phyloP scores from a whole-genome alignment of 2,329 filamentous ascomycete species.

The Ceratocystiopsis brevicomis region DNA sequence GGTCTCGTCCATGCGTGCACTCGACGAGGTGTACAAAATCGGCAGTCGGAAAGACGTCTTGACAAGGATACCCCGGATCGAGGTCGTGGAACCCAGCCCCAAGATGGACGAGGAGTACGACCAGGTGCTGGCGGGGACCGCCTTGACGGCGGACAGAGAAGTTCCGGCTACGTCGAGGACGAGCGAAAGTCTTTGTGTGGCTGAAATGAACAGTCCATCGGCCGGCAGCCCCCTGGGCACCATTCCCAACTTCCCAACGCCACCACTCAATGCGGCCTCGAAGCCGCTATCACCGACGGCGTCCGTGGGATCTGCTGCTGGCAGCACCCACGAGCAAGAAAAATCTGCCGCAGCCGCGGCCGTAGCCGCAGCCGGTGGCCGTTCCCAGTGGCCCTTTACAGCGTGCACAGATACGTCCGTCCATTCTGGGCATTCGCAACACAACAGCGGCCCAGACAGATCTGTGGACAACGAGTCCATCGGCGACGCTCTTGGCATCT shows the following conservation, averaged over 20 bases:
- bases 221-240: too few species aligned
- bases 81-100: too few species aligned
- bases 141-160: too few species aligned
- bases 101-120: background rate
- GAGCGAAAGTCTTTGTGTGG: too few species aligned
- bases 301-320: background rate
- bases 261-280: background rate
- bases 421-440: too few species aligned
- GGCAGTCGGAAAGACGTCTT: conserved; percentile 1
- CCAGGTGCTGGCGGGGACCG: too few species aligned
- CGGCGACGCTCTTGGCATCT: conserved; percentile 3
- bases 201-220: too few species aligned
- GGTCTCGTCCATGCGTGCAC: conserved; percentile 6
- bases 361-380: background rate
- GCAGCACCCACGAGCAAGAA: background rate
- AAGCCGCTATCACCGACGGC: background rate
- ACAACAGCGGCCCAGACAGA: too few species aligned
- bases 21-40: conserved; percentile 8
- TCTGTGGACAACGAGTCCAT: background rate
- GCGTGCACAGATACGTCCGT: conserved; percentile 8
- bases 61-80: background rate
- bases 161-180: too few species aligned
- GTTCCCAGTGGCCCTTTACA: conserved; percentile 8
- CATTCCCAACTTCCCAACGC: conserved; percentile 6
- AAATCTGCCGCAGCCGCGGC: too few species aligned